phyloP scores from a whole-genome alignment of 768 basidiomycete species.

The Melanogaster broomeanus region DNA sequence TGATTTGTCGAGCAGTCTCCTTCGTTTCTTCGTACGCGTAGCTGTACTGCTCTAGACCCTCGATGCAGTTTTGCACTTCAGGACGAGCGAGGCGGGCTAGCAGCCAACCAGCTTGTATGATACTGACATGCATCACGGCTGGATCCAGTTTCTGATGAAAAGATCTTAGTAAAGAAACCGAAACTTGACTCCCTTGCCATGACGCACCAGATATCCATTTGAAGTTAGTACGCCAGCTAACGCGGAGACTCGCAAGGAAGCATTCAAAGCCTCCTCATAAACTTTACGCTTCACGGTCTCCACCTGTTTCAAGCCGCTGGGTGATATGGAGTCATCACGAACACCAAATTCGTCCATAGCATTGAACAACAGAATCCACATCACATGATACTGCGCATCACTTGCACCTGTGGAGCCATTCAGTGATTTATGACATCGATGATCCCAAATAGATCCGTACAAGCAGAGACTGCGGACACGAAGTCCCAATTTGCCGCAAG shows the following conservation, averaged over 20 bases:
- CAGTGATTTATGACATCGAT: background rate
- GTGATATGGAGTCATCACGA: conserved; percentile 49
- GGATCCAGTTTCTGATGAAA: conserved; percentile 68
- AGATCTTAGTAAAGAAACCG: conserved; percentile 11
- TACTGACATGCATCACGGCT: conserved; percentile 86
- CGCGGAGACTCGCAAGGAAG: conserved; percentile 87
- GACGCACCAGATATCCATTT: conserved; percentile 81
- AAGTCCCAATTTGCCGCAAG: conserved; percentile 91
- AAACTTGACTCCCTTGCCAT: conserved; percentile 7
- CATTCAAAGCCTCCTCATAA: conserved; percentile 80
- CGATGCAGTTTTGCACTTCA: conserved; percentile 82
- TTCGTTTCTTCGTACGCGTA: conserved; percentile 85
- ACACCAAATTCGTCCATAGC: conserved; percentile 87
- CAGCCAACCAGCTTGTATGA: conserved; percentile 80
- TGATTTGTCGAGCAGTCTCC: conserved; percentile 71
- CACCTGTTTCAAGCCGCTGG: conserved; percentile 54
- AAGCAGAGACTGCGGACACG: conserved; percentile 69
- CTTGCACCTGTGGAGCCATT: conserved; percentile 56
- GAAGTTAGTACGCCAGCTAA: conserved; percentile 81
- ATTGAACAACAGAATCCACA: conserved; percentile 85
- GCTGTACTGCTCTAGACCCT: conserved; percentile 85
- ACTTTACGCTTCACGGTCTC: conserved; percentile 69
- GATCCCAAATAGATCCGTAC: conserved; percentile 34
- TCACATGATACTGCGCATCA: conserved; percentile 87
- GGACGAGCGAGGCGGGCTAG: conserved; percentile 82